Percentiles rank a stretch among this genome's conserved stretches.
These are phyloP conservation scores for Dactylellina sp. DNA, from an alignment of 2,329 filamentous ascomycete genomes.

Conservation along the genomic window DNA sequence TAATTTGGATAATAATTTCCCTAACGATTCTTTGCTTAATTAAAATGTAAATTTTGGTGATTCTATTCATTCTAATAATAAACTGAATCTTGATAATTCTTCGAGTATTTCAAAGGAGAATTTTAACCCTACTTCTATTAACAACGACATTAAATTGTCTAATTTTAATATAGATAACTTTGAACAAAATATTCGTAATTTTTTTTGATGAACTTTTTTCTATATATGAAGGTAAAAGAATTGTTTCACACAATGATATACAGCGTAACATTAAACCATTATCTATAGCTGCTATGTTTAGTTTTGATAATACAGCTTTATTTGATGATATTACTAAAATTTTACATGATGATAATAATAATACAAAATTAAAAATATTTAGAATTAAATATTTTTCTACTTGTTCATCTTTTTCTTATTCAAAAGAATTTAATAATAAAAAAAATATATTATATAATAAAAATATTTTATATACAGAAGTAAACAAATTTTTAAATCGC, in stretches of 20 bases:
- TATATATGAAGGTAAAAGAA: too few species aligned
- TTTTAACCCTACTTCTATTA: background rate
- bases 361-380: constrained; percentile 2
- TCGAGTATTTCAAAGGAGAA: constrained; percentile 31
- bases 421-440: background rate
- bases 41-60: constrained; percentile 25
- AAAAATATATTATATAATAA: constrained; percentile 60
- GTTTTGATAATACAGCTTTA: constrained; percentile 1
- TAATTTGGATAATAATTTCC: background rate
- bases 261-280: constrained; percentile 3
- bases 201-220: background rate
- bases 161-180: background rate
- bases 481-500: constrained; percentile 52
- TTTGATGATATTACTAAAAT: constrained; percentile 1
- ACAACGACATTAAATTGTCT: background rate
- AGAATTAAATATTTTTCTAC: constrained; percentile 1
- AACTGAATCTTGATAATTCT: constrained; percentile 58
- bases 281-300: constrained; percentile 5
- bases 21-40: background rate
- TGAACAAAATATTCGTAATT: constrained; percentile 4
- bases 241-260: too few species aligned
- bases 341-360: constrained; percentile 1
- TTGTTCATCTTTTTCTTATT: background rate
- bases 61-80: constrained; percentile 58
- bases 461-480: constrained; percentile 56